These are phyloP conservation scores for Fusarium verrucosum DNA, from an alignment of 2,329 filamentous ascomycete species.

Conservation along the genomic window DNA sequence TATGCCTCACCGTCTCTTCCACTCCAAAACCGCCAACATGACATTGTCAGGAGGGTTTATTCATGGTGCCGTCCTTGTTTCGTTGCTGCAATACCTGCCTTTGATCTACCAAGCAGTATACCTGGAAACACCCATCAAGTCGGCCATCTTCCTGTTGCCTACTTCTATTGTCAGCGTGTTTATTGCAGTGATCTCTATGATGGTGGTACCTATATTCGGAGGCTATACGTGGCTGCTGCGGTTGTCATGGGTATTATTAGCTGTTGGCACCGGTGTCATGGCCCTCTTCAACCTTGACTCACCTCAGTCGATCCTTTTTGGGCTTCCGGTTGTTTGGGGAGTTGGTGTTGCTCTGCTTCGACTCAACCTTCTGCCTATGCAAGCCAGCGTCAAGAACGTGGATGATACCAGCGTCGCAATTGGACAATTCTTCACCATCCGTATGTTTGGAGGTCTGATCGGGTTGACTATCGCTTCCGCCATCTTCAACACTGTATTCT, in stretches of 20 bases:
- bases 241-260: background rate
- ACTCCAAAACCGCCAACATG: slow-evolving; percentile 18
- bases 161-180: slow-evolving; percentile 4
- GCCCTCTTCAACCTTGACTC: background rate
- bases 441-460: slow-evolving; percentile 12
- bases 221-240: slow-evolving; percentile 12
- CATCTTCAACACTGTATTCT: slow-evolving; percentile 15
- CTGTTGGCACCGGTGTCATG: slow-evolving; percentile 2
- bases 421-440: slow-evolving; percentile 8
- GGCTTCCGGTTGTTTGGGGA: slow-evolving; percentile 15
- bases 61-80: slow-evolving; percentile 11
- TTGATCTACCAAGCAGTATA: slow-evolving; percentile 15
- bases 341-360: slow-evolving; percentile 6
- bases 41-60: slow-evolving; percentile 18
- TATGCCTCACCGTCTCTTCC: slow-evolving; percentile 14
- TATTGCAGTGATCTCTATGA: slow-evolving; percentile 14
- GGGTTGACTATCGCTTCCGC: slow-evolving; percentile 1
- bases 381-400: slow-evolving; percentile 9
- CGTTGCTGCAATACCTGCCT: slow-evolving; percentile 5
- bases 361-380: slow-evolving; percentile 11
- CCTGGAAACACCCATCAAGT: slow-evolving; percentile 8
- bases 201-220: slow-evolving; percentile 17
- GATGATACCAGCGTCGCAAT: slow-evolving; percentile 14
- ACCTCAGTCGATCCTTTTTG: background rate
- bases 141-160: slow-evolving; percentile 3